phyloP scores from a whole-genome alignment of 2,329 filamentous ascomycete genomes.

The Alternaria panax region DNA sequence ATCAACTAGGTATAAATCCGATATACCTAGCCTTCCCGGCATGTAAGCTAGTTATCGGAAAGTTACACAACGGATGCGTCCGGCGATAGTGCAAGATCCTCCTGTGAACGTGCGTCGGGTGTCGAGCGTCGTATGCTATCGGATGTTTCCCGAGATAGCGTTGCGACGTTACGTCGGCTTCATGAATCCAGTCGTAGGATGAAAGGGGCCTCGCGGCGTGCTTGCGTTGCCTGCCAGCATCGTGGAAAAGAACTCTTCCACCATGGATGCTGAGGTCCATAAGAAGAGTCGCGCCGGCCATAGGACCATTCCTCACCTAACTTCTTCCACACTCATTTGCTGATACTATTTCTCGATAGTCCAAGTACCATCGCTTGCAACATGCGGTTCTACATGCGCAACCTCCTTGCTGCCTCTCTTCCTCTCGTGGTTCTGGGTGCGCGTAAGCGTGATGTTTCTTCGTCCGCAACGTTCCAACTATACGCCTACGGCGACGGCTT shows the following conservation, averaged over 20 bases:
- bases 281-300: background rate
- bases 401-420: background rate
- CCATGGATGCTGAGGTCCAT: background rate
- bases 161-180: background rate
- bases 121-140: background rate
- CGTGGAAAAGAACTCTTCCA: background rate
- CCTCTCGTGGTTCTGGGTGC: conserved; percentile 1
- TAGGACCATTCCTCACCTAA: background rate
- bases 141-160: background rate
- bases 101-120: background rate
- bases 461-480: conserved; percentile 14
- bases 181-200: background rate
- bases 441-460: background rate
- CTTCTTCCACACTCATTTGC: background rate
- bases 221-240: background rate
- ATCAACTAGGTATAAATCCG: background rate
- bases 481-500: conserved; percentile 24
- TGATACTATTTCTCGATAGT: background rate
- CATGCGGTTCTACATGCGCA: background rate
- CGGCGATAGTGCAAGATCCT: background rate
- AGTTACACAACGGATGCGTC: background rate
- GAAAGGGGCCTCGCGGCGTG: background rate
- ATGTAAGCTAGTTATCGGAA: background rate
- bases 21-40: background rate
- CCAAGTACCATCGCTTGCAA: background rate